These are phyloP conservation scores for Apiospora kogelbergensis DNA, from an alignment of 2,329 filamentous ascomycete species.

Conservation along the genomic window DNA sequence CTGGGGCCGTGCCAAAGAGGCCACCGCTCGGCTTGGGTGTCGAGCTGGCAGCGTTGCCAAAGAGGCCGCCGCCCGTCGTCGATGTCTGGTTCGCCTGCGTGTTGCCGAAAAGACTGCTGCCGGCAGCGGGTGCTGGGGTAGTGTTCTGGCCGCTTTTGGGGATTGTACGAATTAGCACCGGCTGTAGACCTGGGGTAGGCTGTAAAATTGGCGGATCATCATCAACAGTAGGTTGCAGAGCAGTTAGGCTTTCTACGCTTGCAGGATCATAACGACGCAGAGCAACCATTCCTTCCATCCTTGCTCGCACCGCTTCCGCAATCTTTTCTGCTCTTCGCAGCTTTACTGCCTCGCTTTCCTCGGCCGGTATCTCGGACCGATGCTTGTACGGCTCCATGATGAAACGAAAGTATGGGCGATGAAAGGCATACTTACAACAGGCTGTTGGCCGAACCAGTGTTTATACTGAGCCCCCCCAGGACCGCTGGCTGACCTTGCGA, in stretches of 20 bases:
- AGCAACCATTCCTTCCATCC: no score
- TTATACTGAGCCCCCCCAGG: constrained; percentile 63
- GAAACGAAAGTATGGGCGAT: constrained; percentile 14
- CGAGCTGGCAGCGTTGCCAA: constrained; percentile 24
- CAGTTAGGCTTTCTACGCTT: no score
- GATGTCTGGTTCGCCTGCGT: constrained; percentile 18
- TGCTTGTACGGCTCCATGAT: constrained; percentile 1
- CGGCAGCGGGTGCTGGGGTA: constrained; percentile 24
- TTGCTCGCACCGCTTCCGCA: no score
- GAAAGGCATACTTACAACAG: constrained; percentile 43
- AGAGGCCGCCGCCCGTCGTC: constrained; percentile 19
- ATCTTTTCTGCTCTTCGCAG: no score
- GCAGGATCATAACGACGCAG: no score
- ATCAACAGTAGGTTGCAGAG: no score
- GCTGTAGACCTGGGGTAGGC: neutral
- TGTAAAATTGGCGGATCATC: no score
- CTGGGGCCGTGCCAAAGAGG: constrained; percentile 20
- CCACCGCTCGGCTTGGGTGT: constrained; percentile 21
- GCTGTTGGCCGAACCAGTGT: constrained; percentile 58
- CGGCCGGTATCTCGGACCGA: no score
- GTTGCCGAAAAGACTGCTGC: constrained; percentile 31
- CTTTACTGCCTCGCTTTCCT: no score
- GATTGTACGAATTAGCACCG: constrained; percentile 11
- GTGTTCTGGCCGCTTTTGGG: constrained; percentile 3
- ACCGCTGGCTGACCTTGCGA: constrained; percentile 29